Evolutionary conservation across 306 rosid species (phyloP).

Genomic region (Lablab purpureus): DNA sequence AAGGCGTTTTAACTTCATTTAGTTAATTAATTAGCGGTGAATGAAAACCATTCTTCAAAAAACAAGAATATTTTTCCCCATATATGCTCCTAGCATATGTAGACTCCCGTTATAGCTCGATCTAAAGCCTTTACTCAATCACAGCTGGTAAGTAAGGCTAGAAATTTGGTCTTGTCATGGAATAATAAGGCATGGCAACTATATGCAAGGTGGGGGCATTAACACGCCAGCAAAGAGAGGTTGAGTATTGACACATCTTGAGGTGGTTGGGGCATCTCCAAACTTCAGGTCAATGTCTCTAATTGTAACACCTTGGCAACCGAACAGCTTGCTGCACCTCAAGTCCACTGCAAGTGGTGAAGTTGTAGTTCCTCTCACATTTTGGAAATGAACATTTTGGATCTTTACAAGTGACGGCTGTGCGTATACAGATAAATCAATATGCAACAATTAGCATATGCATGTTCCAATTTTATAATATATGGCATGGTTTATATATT

Average conservation of each 20-base stretch:
- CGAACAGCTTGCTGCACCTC: slow-evolving; percentile 58
- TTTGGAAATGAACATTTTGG: slow-evolving; percentile 50
- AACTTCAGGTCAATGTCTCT: slow-evolving; percentile 53
- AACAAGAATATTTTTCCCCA: not conserved
- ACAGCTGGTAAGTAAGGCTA: not conserved
- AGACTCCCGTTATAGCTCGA: not conserved
- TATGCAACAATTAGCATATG: not conserved
- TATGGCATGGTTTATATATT: too few relatives aligned
- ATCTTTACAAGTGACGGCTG: slow-evolving; percentile 69
- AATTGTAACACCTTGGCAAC: slow-evolving; percentile 56
- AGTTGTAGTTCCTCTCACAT: slow-evolving; percentile 63
- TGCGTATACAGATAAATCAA: not conserved
- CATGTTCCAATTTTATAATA: not conserved
- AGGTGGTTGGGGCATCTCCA: slow-evolving; percentile 4
- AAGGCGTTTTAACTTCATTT: not conserved
- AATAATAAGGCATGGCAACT: not conserved
- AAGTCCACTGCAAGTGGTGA: slow-evolving; percentile 59
- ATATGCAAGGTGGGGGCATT: slow-evolving; percentile 43
- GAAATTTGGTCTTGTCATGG: not conserved
- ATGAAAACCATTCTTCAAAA: slow-evolving; percentile 1
- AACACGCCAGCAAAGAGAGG: slow-evolving; percentile 34
- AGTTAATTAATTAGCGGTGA: not conserved
- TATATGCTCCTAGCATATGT: not conserved
- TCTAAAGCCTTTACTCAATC: not conserved
- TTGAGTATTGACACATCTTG: slow-evolving; percentile 55